Evolutionary conservation across 2,329 filamentous ascomycete species (phyloP).

Genomic region (Biscogniauxia sp.): DNA sequence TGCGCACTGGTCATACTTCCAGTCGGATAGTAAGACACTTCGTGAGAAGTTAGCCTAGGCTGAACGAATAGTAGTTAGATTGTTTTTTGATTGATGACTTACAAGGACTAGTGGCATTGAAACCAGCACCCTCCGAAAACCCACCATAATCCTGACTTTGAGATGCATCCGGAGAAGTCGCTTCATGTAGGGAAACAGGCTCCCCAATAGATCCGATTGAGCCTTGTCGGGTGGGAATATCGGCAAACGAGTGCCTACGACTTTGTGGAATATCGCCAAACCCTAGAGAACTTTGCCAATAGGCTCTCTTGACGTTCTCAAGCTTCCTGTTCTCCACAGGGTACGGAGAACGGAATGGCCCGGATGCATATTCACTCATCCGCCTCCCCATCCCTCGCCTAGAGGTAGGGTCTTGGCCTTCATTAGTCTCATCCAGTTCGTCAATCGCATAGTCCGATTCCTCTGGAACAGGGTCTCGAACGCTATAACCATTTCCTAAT

Average conservation of each 20-base stretch:
- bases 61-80: neutral
- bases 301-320: conserved; percentile 64
- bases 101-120: conserved; percentile 40
- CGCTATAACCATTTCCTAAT: conserved; percentile 54
- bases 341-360: conserved; percentile 46
- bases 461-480: conserved; percentile 60
- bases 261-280: conserved; percentile 70
- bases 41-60: conserved; percentile 25
- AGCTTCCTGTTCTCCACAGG: conserved; percentile 60
- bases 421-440: conserved; percentile 63
- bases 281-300: conserved; percentile 70
- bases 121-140: conserved; percentile 39
- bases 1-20: conserved; percentile 32
- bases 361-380: conserved; percentile 56
- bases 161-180: conserved; percentile 42
- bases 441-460: conserved; percentile 73
- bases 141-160: conserved; percentile 42
- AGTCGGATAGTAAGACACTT: conserved; percentile 39
- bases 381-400: conserved; percentile 48
- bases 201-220: conserved; percentile 62
- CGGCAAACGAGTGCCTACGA: conserved; percentile 76
- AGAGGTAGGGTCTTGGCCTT: conserved; percentile 46
- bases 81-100: conserved; percentile 27
- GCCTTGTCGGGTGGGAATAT: conserved; percentile 61
- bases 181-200: conserved; percentile 46